phyloP scores from a whole-genome alignment of 225 moss, liverwort and hornwort species.

The Polytrichum formosum region DNA sequence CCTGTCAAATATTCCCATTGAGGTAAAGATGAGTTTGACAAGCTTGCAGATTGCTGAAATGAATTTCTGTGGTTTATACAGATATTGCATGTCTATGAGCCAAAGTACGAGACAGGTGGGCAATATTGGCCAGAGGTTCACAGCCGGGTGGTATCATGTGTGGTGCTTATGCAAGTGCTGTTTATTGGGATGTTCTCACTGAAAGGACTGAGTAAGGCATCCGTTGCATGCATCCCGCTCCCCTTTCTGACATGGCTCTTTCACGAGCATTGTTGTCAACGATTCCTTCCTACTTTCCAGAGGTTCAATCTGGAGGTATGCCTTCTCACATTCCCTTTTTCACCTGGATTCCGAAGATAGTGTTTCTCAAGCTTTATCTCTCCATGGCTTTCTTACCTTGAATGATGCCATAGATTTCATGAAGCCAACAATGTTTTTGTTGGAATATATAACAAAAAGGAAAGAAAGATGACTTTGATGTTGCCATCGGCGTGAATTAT shows the following conservation, averaged over 20 bases:
- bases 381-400: background rate
- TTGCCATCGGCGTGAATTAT: no score
- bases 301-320: conserved; percentile 67
- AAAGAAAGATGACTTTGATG: no score
- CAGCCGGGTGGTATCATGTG: conserved; percentile 48
- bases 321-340: no score
- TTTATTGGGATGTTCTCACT: conserved; percentile 82
- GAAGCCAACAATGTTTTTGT: no score
- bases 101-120: conserved; percentile 80
- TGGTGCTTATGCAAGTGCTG: conserved; percentile 80
- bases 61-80: conserved; percentile 19
- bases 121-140: conserved; percentile 89
- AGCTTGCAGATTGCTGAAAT: background rate
- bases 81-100: conserved; percentile 86
- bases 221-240: conserved; percentile 57
- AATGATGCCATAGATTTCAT: no score
- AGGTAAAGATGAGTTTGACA: no score
- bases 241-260: conserved; percentile 63
- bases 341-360: no score
- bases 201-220: conserved; percentile 48
- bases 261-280: conserved; percentile 60
- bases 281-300: conserved; percentile 63
- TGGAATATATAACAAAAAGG: no score
- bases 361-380: no score
- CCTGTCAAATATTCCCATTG: no score